Evolutionary conservation across 441 rosid genomes (phyloP), one percentile per base, ranked within the genome.

Genomic region (Pelargonium cotyledonis): DNA sequence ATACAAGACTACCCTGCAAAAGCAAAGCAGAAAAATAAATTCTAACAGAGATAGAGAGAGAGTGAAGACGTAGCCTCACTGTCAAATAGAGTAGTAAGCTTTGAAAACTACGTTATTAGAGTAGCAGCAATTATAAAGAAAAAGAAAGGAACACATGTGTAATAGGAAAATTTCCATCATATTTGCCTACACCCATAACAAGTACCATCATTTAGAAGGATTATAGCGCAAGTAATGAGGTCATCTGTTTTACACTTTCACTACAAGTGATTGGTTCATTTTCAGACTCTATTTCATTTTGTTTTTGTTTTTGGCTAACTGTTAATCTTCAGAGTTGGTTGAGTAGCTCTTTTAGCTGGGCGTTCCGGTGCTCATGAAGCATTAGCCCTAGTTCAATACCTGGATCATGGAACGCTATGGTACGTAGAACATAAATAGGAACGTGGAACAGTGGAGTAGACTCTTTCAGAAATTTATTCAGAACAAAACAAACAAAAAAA

Each of bases 1-100:
- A 94, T 53, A 94, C 84, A 69, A 89, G 85, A 81, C 94, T 88
- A 75, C 96, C 99, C 97, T 94, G 81, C 72, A 77, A 83, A 76
- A 69, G 70, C 70, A 63, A 53, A 75, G 7, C 35, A 21, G 47
- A 63, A 38, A 64, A 68, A 69, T 51, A 62, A 68, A 79, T 61
- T 53, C 58, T 55, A 57, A 16, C 18, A 63, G 35, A 3, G 31
- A 26, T 1, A 26, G 2, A 49, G 19, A 21, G 23, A 21, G 23
- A 21, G 23, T 4, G 4, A 35, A n/a, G 29, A 65, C 23, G 21
- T 5, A 53, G 15, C 43, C 16, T 11, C 66, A 35, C 43, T 31
- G 44, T 11, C 9, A 31, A n/a, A 35, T 18, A 6, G 31, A 63
- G 19, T 8, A 69, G 4, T 18, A 58, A 19, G 9, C 21, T 63